Conservation (phyloP, 176 grass and related monocot genomes). For the Melocanna baccifera region DNA sequence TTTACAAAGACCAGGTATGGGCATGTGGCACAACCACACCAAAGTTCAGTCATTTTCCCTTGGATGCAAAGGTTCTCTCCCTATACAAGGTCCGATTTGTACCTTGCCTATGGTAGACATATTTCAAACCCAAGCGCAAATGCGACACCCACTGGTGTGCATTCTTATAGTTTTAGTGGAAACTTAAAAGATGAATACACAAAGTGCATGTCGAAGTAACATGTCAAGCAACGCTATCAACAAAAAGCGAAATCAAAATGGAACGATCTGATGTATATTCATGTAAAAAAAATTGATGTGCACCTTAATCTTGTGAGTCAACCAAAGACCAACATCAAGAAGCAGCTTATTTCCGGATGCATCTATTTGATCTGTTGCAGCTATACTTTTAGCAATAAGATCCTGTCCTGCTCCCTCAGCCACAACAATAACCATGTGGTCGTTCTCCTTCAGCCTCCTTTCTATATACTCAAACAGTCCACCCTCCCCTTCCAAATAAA, state of each 20-base stretch:
- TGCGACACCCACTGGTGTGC: background rate
- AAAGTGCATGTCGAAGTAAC: background rate
- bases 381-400: slow-evolving; percentile 80
- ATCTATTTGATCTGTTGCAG: slow-evolving; percentile 61
- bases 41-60: background rate
- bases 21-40: too few relatives aligned
- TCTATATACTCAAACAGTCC: slow-evolving; percentile 83
- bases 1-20: background rate
- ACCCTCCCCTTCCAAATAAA: slow-evolving; percentile 90
- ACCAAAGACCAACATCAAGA: slow-evolving; percentile 95
- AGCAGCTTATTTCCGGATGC: slow-evolving; percentile 94
- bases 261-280: background rate
- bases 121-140: slow-evolving; percentile 6
- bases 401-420: slow-evolving; percentile 27
- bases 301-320: slow-evolving; percentile 97
- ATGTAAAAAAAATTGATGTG: background rate
- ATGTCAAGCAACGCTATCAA: background rate
- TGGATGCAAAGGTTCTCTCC: background rate
- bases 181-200: background rate
- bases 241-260: background rate
- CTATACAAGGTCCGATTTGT: background rate
- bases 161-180: slow-evolving; percentile 2
- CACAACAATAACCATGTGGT: slow-evolving; percentile 94
- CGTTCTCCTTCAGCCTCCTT: slow-evolving; percentile 84
- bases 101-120: background rate